phyloP scores from a whole-genome alignment of 2,329 filamentous ascomycete species.

The Trichoderma atroviride region DNA sequence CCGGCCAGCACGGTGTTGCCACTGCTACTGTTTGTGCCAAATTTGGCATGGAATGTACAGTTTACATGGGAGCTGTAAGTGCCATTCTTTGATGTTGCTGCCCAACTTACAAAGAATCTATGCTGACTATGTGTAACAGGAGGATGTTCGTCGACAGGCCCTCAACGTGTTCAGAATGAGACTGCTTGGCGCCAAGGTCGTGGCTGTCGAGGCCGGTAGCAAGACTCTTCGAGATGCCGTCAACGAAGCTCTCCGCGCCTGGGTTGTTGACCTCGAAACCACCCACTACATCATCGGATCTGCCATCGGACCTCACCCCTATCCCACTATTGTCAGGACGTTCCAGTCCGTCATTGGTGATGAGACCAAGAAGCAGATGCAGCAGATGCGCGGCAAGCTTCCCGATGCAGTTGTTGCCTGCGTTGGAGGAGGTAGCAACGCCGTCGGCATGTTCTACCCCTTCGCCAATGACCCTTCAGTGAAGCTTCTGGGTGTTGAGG shows the following conservation, averaged over 20 bases:
- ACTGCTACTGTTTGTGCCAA: conserved; percentile 97
- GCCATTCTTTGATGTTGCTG: not conserved
- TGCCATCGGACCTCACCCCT: conserved; percentile 95
- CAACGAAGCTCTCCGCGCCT: conserved; percentile 91
- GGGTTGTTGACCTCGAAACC: conserved; percentile 89
- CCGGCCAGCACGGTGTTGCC: conserved; percentile 95
- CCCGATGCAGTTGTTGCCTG: conserved; percentile 96
- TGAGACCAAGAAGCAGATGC: conserved; percentile 93
- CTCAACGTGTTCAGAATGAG: conserved; percentile 99
- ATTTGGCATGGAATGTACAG: conserved; percentile 96
- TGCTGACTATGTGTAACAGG: conserved; percentile 46
- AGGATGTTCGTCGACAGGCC: conserved; percentile 93
- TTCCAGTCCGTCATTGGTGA: conserved; percentile 97
- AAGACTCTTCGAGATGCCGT: conserved; percentile 83
- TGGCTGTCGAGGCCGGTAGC: conserved; percentile 89
- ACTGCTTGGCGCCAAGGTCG: conserved; percentile 86
- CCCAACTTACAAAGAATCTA: not conserved
- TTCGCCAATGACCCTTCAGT: conserved; percentile 85
- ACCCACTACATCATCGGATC: conserved; percentile 99
- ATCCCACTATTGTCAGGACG: conserved; percentile 95
- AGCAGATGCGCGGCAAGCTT: conserved; percentile 79
- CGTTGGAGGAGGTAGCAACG: conserved; percentile 93
- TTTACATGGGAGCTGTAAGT: conserved; percentile 88
- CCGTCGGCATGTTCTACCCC: conserved; percentile 97
- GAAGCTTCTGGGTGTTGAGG: conserved; percentile 90